These are phyloP conservation scores for Phtheirospermum japonicum DNA, from an alignment of 257 asterid genomes.

Conservation along the genomic window DNA sequence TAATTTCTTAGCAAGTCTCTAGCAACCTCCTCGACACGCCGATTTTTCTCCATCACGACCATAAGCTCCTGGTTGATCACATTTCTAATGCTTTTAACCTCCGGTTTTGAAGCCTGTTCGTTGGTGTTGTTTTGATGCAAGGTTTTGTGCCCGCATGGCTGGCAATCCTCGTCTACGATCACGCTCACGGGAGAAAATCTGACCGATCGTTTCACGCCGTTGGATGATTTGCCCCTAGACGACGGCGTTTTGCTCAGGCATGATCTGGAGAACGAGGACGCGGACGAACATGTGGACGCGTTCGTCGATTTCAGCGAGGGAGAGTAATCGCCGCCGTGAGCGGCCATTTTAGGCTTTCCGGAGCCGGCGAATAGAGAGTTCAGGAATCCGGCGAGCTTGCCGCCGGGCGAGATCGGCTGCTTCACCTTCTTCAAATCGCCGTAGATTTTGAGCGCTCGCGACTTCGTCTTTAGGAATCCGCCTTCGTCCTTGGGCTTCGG, in stretches of 20 bases:
- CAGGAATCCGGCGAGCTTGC: conserved; percentile 65
- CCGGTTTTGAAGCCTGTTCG: conserved; percentile 23
- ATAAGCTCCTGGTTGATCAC: conserved; percentile 44
- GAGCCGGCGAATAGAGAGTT: conserved; percentile 75
- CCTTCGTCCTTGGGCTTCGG: conserved; percentile 48
- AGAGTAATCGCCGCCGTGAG: conserved; percentile 24
- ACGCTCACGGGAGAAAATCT: conserved; percentile 73
- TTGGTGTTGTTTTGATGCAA: conserved; percentile 36
- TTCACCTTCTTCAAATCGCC: conserved; percentile 76
- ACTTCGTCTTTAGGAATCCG: conserved; percentile 56
- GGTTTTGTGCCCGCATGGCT: conserved; percentile 54
- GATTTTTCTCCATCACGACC: conserved; percentile 54
- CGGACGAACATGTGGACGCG: conserved; percentile 62
- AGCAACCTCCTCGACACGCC: conserved; percentile 60
- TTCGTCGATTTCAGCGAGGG: conserved; percentile 54
- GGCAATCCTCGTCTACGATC: conserved; percentile 65
- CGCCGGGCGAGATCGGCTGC: conserved; percentile 92
- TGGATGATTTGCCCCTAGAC: conserved; percentile 53
- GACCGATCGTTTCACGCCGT: conserved; percentile 67
- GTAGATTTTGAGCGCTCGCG: conserved; percentile 75
- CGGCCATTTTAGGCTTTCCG: conserved; percentile 46
- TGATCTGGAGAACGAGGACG: conserved; percentile 84
- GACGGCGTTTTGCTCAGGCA: conserved; percentile 85
- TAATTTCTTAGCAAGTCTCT: conserved; percentile 59
- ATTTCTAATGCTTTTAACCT: conserved; percentile 26